Evolutionary conservation across 192 early-diverging fungal genomes (phyloP).

Genomic region (Linnemannia zychae): DNA sequence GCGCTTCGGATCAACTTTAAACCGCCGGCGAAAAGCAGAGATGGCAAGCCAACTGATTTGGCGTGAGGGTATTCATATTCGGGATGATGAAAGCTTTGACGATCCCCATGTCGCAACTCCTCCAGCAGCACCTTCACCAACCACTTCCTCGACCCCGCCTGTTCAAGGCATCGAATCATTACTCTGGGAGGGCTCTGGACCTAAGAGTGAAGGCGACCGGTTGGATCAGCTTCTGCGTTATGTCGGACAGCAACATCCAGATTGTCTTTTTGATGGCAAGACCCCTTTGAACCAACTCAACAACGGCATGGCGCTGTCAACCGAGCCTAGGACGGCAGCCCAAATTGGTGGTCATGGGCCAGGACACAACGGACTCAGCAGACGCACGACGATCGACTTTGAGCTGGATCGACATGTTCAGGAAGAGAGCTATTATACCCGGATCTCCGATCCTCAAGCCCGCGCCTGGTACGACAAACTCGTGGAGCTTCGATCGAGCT

Average conservation of each 20-base stretch:
- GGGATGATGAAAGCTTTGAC: conserved; percentile 26
- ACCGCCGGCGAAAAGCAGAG: conserved; percentile 29
- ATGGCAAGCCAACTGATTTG: conserved; percentile 55
- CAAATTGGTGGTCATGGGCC: neutral
- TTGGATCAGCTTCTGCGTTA: conserved; percentile 67
- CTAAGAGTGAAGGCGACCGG: conserved; percentile 63
- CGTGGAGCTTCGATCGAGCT: conserved; percentile 49
- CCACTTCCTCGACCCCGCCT: neutral
- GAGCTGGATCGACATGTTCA: conserved; percentile 62
- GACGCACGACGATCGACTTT: conserved; percentile 49
- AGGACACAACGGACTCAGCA: conserved; percentile 9
- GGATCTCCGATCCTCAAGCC: conserved; percentile 56
- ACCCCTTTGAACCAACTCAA: conserved; percentile 57
- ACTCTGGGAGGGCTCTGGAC: conserved; percentile 54
- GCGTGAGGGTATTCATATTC: conserved; percentile 42
- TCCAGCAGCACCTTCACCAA: neutral
- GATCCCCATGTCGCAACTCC: neutral
- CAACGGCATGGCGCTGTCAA: conserved; percentile 56
- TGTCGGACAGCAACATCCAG: conserved; percentile 71
- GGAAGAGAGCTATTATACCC: conserved; percentile 61
- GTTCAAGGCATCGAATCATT: conserved; percentile 32
- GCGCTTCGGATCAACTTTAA: conserved; percentile 25
- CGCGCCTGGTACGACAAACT: conserved; percentile 61
- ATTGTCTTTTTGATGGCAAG: conserved; percentile 67
- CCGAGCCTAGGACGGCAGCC: neutral